These are phyloP conservation scores for Mycena chlorophos DNA, from an alignment of 768 basidiomycete genomes.

Conservation along the genomic window DNA sequence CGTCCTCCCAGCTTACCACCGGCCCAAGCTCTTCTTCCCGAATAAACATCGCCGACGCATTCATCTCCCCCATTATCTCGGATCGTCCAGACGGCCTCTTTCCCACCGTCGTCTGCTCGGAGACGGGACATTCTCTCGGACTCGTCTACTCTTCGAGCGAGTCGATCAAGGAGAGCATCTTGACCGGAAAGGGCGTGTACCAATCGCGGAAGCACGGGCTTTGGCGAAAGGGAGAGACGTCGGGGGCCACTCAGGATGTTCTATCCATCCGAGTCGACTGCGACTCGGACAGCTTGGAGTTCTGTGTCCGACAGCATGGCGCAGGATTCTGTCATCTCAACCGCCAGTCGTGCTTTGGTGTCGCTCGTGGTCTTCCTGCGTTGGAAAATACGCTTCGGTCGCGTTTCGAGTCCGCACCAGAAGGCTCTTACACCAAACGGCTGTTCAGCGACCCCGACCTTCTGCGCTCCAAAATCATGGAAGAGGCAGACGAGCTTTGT, in stretches of 20 bases:
- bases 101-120: constrained; percentile 86
- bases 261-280: constrained; percentile 84
- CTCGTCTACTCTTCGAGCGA: constrained; percentile 92
- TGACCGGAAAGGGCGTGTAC: constrained; percentile 89
- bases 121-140: constrained; percentile 78
- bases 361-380: constrained; percentile 71
- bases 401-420: constrained; percentile 74
- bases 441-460: constrained; percentile 81
- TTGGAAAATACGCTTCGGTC: constrained; percentile 78
- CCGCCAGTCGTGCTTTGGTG: constrained; percentile 87
- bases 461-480: constrained; percentile 93
- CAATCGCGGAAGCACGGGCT: constrained; percentile 95
- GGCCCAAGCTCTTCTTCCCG: constrained; percentile 51
- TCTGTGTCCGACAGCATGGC: constrained; percentile 86
- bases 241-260: constrained; percentile 89
- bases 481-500: constrained; percentile 98
- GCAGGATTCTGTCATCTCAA: constrained; percentile 93
- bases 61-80: constrained; percentile 77
- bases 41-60: constrained; percentile 80
- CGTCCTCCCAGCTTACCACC: constrained; percentile 68
- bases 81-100: constrained; percentile 92
- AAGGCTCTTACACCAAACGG: constrained; percentile 88
- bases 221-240: constrained; percentile 97
- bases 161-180: constrained; percentile 83
- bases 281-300: constrained; percentile 90